Evolutionary conservation across 208 protist genomes (phyloP), one percentile per base, ranked within the genome.

Genomic region (Leishmania lainsoni): DNA sequence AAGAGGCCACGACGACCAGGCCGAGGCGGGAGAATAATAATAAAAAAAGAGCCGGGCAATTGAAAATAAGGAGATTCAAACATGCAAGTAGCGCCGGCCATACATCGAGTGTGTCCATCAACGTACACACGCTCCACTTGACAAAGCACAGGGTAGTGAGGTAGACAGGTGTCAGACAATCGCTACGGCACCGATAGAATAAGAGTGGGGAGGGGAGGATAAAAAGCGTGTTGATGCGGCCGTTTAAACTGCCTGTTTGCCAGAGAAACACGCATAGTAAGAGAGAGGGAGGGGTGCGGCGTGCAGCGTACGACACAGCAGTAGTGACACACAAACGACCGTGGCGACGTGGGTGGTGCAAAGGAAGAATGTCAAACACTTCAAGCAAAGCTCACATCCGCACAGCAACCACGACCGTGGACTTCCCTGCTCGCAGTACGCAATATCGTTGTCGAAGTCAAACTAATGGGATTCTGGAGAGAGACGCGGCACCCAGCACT

Each of bases 61-160:
- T 29, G 70, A 75, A 78, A 73, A 0, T 58, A 45, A 58, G 39
- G 68, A 63, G 2, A 68, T 32, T 14, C 32, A 71, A 29, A 29
- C 26, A 79, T 0, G 80, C 63, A 77, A 79, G 59, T 75, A 76
- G 49, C 75, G 10, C 9, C 56, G 54, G 63, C 63, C 20, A 78
- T 76, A 45, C 42, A 45, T 45, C 42, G 42, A 45, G 42, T 45
- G 42, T 45, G 42, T 45, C 42, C 32, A 75, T 45, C 42, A 4
- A 45, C 42, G 42, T 4, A 45, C 6, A 45, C 42, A 45, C 42
- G 42, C 42, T 45, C 42, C 42, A 45, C 42, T 45, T 45, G 42
- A 45, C 42, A 45, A 45, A 45, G 42, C 42, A 45, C 42, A 45
- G 42, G 42, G 42, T 45, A 45, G 6, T 45, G 42, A 45, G 42